These are phyloP conservation scores for Phytophthora cryptogea DNA, from an alignment of 352 stramenopile genomes.

Conservation along the genomic window DNA sequence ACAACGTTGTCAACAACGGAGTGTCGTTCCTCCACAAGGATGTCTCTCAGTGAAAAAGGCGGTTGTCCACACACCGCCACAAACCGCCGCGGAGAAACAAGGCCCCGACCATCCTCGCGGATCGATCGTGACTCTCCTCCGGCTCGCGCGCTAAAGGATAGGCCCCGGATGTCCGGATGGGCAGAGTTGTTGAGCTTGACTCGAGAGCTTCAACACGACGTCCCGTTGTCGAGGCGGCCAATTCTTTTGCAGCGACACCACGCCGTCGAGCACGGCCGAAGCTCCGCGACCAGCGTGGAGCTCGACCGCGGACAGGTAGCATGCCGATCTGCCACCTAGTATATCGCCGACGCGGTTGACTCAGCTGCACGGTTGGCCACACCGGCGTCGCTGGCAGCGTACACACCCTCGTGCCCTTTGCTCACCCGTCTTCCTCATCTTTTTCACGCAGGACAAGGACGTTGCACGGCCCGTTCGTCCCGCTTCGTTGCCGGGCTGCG, in stretches of 20 bases:
- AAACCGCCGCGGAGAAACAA: conserved; percentile 34
- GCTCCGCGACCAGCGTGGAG: neutral
- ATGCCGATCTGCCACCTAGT: conserved; percentile 23
- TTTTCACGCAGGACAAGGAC: conserved; percentile 16
- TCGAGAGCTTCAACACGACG: conserved; percentile 26
- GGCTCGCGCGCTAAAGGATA: conserved; percentile 14
- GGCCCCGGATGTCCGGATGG: conserved; percentile 34
- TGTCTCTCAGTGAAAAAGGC: conserved; percentile 25
- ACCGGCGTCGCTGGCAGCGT: neutral
- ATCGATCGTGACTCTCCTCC: conserved; percentile 16
- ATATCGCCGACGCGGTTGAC: conserved; percentile 15
- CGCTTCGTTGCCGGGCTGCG: neutral
- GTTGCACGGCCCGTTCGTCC: conserved; percentile 4
- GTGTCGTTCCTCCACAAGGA: conserved; percentile 23
- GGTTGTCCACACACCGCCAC: conserved; percentile 18
- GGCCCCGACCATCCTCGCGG: conserved; percentile 4
- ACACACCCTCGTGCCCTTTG: neutral
- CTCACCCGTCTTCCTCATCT: conserved; percentile 15
- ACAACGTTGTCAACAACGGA: conserved; percentile 17
- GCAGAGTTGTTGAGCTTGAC: conserved; percentile 9
- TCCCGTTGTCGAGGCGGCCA: conserved; percentile 20
- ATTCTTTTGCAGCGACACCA: neutral
- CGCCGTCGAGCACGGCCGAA: conserved; percentile 2
- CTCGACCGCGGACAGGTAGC: too few species aligned
- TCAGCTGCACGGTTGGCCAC: conserved; percentile 11